Evolutionary conservation across 495 filamentous ascomycete species (phyloP).

Genomic region (Penicillium paxilli): DNA sequence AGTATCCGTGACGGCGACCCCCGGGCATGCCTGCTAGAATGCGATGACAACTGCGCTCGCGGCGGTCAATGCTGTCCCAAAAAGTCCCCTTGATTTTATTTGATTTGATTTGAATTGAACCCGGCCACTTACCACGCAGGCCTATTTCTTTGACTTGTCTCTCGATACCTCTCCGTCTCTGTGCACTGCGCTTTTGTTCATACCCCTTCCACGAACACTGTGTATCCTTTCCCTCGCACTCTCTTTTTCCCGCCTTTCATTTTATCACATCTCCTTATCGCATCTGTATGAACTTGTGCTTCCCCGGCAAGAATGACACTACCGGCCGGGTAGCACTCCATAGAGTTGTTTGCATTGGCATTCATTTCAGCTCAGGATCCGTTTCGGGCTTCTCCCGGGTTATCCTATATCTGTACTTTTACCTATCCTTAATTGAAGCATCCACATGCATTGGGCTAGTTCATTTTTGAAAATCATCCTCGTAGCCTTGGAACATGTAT

Average conservation of each 20-base stretch:
- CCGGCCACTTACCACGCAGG: background rate
- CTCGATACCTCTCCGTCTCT: background rate
- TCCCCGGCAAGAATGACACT: background rate
- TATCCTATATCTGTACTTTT: constrained; percentile 15
- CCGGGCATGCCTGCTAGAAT: constrained; percentile 77
- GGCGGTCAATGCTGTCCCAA: constrained; percentile 71
- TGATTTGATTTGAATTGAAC: background rate
- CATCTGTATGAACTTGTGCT: background rate
- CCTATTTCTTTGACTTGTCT: background rate
- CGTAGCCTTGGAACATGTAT: too few species aligned
- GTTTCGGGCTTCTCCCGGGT: background rate
- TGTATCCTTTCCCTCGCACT: background rate
- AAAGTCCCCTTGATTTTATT: constrained; percentile 26
- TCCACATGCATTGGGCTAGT: background rate
- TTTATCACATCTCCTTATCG: background rate
- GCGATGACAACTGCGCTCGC: constrained; percentile 75
- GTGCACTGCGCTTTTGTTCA: background rate
- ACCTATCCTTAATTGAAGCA: constrained; percentile 16
- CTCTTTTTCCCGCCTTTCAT: background rate
- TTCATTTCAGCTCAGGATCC: background rate
- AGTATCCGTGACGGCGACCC: constrained; percentile 53
- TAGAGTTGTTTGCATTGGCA: background rate
- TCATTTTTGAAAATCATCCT: too few species aligned
- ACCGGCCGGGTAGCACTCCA: background rate
- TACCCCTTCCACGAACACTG: background rate